Evolutionary conservation across 1,139 yeast genomes (phyloP), one percentile per base, ranked within the genome.

Genomic region (Blastobotrys illinoisensis): DNA sequence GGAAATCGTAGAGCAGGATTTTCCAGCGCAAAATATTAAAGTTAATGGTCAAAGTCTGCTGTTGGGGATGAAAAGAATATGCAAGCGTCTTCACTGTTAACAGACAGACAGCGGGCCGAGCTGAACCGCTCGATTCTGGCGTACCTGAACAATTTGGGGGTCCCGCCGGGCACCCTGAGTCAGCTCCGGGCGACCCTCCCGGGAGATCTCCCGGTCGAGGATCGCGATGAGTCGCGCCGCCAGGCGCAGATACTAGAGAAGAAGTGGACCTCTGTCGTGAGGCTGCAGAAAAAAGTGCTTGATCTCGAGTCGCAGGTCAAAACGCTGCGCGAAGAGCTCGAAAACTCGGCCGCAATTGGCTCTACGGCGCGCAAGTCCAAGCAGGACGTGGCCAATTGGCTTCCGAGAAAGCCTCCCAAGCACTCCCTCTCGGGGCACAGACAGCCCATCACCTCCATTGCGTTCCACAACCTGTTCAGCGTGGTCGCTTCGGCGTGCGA

Each of bases 241-340:
- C 58, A 55, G 44, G 63, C 64, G 4, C 60, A 53, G 44, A 57
- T 86, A 51, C 74, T 91, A 47, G 95, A 88, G 62, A 87, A 85
- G 71, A 91, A 90, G 71, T 91, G 98, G 98, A 79, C 87, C 0
- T 85, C 96, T 0, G 95, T 91, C 5, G 76, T 88, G 40, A 74
- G 96, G 52, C 74, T 91, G 46, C 97, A 91, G 69, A 80, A 85
- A 59, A 80, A 82, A 64, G 84, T 90, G 49, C 73, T 86, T 55
- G 95, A 86, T 54, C 69, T 74, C 19, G 77, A 67, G 55, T 46
- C 65, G 1, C 82, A 80, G 56, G 68, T 79, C 4, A 61, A 65
- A 20, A 70, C 73, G 49, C 67, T 80, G 54, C 73, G 77, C 52
- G 61, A 74, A 2, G 76, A 79, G 36, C 64, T 79, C n/a, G 82